A percentile compares a stretch with the other conserved stretches of the same genome.
Conservation (phyloP, 2,329 filamentous ascomycete species). For the Cladosporium sp. region DNA sequence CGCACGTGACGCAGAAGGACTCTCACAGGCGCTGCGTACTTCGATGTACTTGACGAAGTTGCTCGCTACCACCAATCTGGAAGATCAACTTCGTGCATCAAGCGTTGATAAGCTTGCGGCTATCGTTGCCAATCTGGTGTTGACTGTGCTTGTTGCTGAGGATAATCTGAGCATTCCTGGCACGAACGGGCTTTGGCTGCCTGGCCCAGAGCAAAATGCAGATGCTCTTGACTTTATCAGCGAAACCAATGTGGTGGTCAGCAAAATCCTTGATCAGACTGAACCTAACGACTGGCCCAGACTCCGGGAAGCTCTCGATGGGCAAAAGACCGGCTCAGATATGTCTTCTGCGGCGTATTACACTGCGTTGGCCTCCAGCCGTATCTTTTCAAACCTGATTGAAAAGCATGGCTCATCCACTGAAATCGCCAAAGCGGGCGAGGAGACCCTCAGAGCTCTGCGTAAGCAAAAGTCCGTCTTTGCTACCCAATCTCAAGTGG, state of each 20-base stretch:
- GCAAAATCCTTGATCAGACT: slow-evolving; percentile 16
- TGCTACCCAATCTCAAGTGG: slow-evolving; percentile 44
- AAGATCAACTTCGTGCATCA: slow-evolving; percentile 24
- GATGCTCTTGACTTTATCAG: slow-evolving; percentile 51
- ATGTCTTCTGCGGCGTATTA: slow-evolving; percentile 35
- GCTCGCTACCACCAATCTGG: slow-evolving; percentile 40
- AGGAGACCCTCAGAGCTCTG: slow-evolving; percentile 29
- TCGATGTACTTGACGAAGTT: slow-evolving; percentile 64
- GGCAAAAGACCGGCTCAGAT: neutral
- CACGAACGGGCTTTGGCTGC: slow-evolving; percentile 50
- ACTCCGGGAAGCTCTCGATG: slow-evolving; percentile 2
- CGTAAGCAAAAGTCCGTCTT: slow-evolving; percentile 40
- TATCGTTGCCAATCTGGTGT: slow-evolving; percentile 42
- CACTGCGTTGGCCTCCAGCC: slow-evolving; percentile 35
- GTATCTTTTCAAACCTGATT: slow-evolving; percentile 34
- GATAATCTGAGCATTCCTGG: slow-evolving; percentile 56
- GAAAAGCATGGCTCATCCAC: slow-evolving; percentile 39
- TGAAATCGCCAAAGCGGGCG: slow-evolving; percentile 32
- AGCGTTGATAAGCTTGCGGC: slow-evolving; percentile 24
- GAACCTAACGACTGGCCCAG: neutral
- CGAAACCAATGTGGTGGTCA: slow-evolving; percentile 46
- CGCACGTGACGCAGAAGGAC: slow-evolving; percentile 57
- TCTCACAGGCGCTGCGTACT: slow-evolving; percentile 70
- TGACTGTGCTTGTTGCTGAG: slow-evolving; percentile 54
- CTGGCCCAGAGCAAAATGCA: slow-evolving; percentile 42